Evolutionary conservation across 306 rosid species (phyloP), one percentile per base, ranked within the genome.

Genomic region (Oemleria cerasiformis): DNA sequence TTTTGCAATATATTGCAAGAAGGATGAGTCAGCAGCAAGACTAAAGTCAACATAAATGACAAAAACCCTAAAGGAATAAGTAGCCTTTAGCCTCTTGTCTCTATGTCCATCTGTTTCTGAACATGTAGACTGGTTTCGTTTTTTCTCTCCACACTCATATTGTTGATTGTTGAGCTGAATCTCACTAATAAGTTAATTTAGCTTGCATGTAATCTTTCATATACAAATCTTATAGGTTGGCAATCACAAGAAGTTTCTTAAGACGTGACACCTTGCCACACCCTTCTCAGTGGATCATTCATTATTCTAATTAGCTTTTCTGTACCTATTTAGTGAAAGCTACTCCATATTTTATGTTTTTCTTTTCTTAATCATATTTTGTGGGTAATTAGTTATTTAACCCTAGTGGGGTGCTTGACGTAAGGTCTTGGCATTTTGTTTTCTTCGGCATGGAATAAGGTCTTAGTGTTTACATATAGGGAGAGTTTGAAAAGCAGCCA

Each of bases 21-120:
- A 78, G 60, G 45, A 34, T 60, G 75, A 81, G 64, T 73, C 73
- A 76, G 59, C 75, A 65, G 73, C 79, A 76, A 62, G 30, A 71
- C 74, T 73, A 68, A 81, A 72, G 84, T 79, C 80, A 65, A 64
- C 40, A 55, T 55, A 77, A 68, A 73, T 57, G 77, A 75, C 80
- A 82, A 77, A 48, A 75, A 57, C 67, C 21, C 41, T 36, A 61
- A 39, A 59, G 42, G 57, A 69, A 54, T 36, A 55, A 17, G 43
- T 19, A 57, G 12, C 44, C 11, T 43, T 16, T 70, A 57, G 74
- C 66, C 16, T 16, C 8, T 57, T 57, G 66, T 70, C 65, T 70
- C 0, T 3, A 25, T 9, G 65, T n/a, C 54, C 43, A 57, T 57
- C 30, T 25, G 74, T 23, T 12, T 43, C 34, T 6, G 6, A 72